Percentiles rank a stretch among this genome's conserved stretches.
phyloP scores from a whole-genome alignment of 1,139 yeast species.

The Geotrichum aggregatum region DNA sequence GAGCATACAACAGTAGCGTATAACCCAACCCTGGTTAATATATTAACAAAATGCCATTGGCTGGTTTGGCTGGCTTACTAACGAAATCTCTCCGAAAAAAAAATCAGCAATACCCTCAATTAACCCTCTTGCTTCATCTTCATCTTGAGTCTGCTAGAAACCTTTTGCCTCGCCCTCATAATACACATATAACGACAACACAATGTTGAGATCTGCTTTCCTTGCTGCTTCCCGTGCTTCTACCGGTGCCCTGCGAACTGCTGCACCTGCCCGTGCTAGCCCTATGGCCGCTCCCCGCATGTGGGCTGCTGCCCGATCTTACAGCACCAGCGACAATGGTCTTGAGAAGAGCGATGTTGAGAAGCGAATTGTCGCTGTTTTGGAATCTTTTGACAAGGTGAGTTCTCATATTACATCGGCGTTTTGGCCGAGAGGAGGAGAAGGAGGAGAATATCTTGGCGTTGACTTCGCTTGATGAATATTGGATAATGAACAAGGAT shows the following conservation, averaged over 20 bases:
- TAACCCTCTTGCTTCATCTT: not conserved
- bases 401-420: constrained; percentile 28
- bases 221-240: constrained; percentile 21
- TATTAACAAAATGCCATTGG: not conserved
- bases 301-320: constrained; percentile 21
- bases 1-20: too few relatives aligned
- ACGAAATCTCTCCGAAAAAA: not conserved
- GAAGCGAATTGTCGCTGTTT: constrained; percentile 70
- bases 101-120: not conserved
- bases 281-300: constrained; percentile 18
- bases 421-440: too few relatives aligned
- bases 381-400: constrained; percentile 76
- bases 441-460: too few relatives aligned
- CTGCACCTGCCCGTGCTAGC: constrained; percentile 18
- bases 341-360: constrained; percentile 67
- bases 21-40: not conserved
- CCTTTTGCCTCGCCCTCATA: not conserved
- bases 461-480: too few relatives aligned
- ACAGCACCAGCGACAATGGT: constrained; percentile 54
- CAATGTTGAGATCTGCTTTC: constrained; percentile 23
- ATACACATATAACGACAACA: not conserved
- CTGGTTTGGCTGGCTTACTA: not conserved
- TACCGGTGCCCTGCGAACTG: constrained; percentile 18
- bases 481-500: too few relatives aligned
- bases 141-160: not conserved